Percentiles rank a stretch among this genome's conserved stretches.
Evolutionary conservation across 139 green algal species (phyloP).

Genomic region (Desmodesmus armatus): DNA sequence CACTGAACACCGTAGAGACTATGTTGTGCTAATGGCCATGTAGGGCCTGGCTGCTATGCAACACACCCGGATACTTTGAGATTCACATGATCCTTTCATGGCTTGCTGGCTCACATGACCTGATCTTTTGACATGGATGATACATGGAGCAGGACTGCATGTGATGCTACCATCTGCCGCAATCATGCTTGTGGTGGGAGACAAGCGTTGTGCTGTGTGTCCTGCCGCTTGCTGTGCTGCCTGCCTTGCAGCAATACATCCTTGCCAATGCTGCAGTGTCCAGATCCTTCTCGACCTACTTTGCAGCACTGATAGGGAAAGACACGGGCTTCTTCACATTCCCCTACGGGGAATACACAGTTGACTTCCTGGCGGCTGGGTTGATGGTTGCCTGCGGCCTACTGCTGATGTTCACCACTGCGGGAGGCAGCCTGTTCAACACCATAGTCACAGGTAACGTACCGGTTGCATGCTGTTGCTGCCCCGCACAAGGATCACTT

Average conservation of each 20-base stretch:
- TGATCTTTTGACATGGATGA: too few species aligned
- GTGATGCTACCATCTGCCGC: too few species aligned
- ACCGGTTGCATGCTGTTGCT: not conserved
- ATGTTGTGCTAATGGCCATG: too few species aligned
- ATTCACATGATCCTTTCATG: too few species aligned
- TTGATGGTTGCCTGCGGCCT: slow-evolving; percentile 49
- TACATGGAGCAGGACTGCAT: too few species aligned
- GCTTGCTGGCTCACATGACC: too few species aligned
- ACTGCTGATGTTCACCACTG: slow-evolving; percentile 35
- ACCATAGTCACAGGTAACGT: not conserved
- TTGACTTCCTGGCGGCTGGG: slow-evolving; percentile 68
- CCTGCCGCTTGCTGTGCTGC: not conserved
- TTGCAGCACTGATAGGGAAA: slow-evolving; percentile 52
- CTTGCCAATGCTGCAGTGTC: slow-evolving; percentile 69
- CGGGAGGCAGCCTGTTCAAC: slow-evolving; percentile 35
- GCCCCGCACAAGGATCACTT: too few species aligned
- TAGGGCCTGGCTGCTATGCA: too few species aligned
- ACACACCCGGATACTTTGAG: too few species aligned
- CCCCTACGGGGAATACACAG: slow-evolving; percentile 31
- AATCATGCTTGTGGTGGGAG: not conserved
- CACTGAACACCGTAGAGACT: too few species aligned
- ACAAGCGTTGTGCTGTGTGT: not conserved
- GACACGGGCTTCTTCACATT: slow-evolving; percentile 58
- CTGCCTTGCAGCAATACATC: slow-evolving; percentile 15
- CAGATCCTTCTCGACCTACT: slow-evolving; percentile 76